These are phyloP conservation scores for Spathaspora boniae DNA, from an alignment of 805 yeast genomes.

Conservation along the genomic window DNA sequence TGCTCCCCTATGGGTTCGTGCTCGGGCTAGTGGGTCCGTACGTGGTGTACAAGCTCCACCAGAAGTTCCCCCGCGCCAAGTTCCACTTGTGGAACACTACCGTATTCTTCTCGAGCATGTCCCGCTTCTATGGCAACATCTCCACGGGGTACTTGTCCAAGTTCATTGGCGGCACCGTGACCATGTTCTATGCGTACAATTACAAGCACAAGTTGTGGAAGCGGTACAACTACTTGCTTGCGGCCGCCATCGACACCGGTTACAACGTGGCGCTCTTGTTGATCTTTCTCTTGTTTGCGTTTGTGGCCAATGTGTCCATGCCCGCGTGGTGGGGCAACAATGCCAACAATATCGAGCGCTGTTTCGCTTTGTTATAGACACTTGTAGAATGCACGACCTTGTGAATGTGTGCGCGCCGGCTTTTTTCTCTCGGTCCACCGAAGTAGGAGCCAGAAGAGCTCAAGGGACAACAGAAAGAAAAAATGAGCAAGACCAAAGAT, in stretches of 20 bases:
- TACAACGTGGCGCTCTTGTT: slow-evolving; percentile 40
- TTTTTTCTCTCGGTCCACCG: slow-evolving; percentile 1
- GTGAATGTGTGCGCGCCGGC: neutral
- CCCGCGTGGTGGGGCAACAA: slow-evolving; percentile 54
- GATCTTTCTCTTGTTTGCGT: slow-evolving; percentile 34
- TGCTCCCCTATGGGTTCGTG: slow-evolving; percentile 43
- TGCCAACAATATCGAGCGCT: slow-evolving; percentile 39
- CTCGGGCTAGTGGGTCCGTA: slow-evolving; percentile 40
- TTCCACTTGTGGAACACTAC: slow-evolving; percentile 45
- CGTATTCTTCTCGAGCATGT: slow-evolving; percentile 46
- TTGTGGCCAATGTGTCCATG: slow-evolving; percentile 18
- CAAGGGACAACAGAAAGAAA: neutral
- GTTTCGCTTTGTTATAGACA: slow-evolving; percentile 33
- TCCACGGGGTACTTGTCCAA: slow-evolving; percentile 48
- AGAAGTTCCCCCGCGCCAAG: slow-evolving; percentile 21
- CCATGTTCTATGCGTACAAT: slow-evolving; percentile 44
- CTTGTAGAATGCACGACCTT: neutral
- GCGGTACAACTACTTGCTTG: slow-evolving; percentile 44
- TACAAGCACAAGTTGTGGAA: slow-evolving; percentile 39
- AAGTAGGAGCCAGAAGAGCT: slow-evolving; percentile 1
- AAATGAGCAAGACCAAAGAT: neutral
- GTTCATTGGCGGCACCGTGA: slow-evolving; percentile 45
- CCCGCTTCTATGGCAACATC: slow-evolving; percentile 46
- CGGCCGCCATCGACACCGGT: slow-evolving; percentile 52
- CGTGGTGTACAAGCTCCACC: slow-evolving; percentile 25